These are phyloP conservation scores for Calendula officinalis DNA, from an alignment of 129 eudicot genomes.

Conservation along the genomic window DNA sequence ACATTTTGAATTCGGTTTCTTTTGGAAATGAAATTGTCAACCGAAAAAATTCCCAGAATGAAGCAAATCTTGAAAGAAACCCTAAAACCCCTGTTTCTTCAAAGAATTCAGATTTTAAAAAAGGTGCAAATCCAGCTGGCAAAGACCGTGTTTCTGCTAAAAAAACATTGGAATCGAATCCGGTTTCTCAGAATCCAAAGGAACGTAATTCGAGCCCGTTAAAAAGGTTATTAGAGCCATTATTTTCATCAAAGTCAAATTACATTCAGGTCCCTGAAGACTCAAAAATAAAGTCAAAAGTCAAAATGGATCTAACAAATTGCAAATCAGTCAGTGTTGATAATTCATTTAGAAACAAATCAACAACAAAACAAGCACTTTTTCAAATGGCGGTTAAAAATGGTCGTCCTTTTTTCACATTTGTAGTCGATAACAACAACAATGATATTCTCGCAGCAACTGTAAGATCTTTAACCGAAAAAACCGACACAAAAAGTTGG, in stretches of 20 bases:
- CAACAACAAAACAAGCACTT: constrained; percentile 59
- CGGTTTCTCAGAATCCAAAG: constrained; percentile 26
- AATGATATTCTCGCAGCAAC: constrained; percentile 73
- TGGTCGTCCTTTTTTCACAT: constrained; percentile 73
- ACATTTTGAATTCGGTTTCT: constrained; percentile 4
- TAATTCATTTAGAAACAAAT: constrained; percentile 26
- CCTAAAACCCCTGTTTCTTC: constrained; percentile 21
- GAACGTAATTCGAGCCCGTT: constrained; percentile 42
- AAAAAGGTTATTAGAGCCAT: constrained; percentile 58
- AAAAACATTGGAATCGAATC: constrained; percentile 25
- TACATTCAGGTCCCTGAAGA: constrained; percentile 27
- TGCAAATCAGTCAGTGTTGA: constrained; percentile 31
- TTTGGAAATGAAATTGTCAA: constrained; percentile 16
- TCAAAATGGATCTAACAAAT: constrained; percentile 32
- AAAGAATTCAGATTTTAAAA: constrained; percentile 32
- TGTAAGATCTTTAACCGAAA: constrained; percentile 40
- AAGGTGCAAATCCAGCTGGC: constrained; percentile 17
- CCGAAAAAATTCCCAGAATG: constrained; percentile 12
- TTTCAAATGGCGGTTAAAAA: constrained; percentile 72
- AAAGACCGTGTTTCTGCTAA: constrained; percentile 43
- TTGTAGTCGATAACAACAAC: constrained; percentile 70
- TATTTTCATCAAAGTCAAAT: constrained; percentile 42
- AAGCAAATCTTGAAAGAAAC: constrained; percentile 18
- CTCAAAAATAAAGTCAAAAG: constrained; percentile 24
- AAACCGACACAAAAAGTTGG: constrained; percentile 47